These are phyloP conservation scores for Penicillium sp. DNA, from an alignment of 2,329 filamentous ascomycete genomes.

Conservation along the genomic window DNA sequence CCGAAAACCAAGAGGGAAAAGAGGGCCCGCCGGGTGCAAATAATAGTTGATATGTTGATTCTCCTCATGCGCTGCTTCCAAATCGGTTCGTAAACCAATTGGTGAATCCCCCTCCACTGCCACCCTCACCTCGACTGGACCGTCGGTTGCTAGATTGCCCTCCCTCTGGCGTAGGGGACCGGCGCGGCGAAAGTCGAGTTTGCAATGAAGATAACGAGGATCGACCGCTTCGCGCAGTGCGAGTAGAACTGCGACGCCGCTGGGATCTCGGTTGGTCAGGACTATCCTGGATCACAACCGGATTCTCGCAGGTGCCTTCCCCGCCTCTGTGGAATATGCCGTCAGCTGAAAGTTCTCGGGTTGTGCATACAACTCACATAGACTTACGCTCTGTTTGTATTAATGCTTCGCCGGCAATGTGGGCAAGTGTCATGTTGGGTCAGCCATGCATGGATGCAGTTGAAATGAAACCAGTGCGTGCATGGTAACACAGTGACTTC, in stretches of 20 bases:
- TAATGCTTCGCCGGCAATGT: constrained; percentile 46
- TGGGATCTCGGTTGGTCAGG: constrained; percentile 12
- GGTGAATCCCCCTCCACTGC: constrained; percentile 23
- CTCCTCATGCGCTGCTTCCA: constrained; percentile 12
- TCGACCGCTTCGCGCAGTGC: constrained; percentile 12
- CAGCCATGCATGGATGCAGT: constrained; percentile 80
- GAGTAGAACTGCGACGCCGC: constrained; percentile 10
- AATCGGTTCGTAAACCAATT: constrained; percentile 29
- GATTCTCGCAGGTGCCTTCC: constrained; percentile 23
- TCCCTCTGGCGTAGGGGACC: constrained; percentile 12
- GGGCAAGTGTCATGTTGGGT: constrained; percentile 91
- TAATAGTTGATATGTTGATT: constrained; percentile 1
- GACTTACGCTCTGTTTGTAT: constrained; percentile 26
- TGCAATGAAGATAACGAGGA: constrained; percentile 20
- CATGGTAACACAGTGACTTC: constrained; percentile 79
- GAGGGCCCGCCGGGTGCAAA: constrained; percentile 3
- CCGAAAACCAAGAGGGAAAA: background rate
- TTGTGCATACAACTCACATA: background rate
- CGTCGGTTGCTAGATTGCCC: constrained; percentile 12
- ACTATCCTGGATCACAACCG: constrained; percentile 16
- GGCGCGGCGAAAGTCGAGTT: background rate
- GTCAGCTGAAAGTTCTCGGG: constrained; percentile 8
- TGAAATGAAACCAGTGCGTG: constrained; percentile 88
- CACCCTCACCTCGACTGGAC: constrained; percentile 14
- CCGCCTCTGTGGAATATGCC: constrained; percentile 12